Evolutionary conservation across 805 yeast genomes (phyloP).

Genomic region (Dipodascus geniculatus): DNA sequence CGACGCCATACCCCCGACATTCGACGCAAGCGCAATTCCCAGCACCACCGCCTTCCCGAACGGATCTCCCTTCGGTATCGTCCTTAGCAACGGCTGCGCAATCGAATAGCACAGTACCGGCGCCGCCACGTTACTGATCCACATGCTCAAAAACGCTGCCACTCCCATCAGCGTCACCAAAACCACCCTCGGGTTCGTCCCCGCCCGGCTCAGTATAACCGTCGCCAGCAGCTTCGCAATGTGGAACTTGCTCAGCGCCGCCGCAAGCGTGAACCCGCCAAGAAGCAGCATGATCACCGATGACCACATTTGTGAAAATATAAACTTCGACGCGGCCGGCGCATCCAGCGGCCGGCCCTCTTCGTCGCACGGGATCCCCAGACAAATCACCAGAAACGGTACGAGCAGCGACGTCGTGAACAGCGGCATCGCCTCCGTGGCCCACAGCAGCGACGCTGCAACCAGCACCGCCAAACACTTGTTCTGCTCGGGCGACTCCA

Average conservation of each 20-base stretch:
- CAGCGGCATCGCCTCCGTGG: constrained; percentile 86
- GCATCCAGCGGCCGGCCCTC: constrained; percentile 44
- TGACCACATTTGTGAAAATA: constrained; percentile 87
- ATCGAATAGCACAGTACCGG: constrained; percentile 89
- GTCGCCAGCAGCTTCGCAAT: constrained; percentile 82
- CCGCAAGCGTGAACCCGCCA: constrained; percentile 94
- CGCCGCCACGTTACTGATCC: constrained; percentile 96
- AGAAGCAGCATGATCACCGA: constrained; percentile 80
- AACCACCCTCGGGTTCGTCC: constrained; percentile 71
- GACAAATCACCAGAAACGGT: constrained; percentile 67
- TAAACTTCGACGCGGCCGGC: constrained; percentile 62
- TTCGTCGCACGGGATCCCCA: constrained; percentile 56
- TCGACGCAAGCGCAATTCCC: constrained; percentile 88
- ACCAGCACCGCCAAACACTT: constrained; percentile 78
- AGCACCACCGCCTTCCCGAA: constrained; percentile 76
- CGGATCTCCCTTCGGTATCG: constrained; percentile 64
- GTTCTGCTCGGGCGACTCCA: constrained; percentile 49
- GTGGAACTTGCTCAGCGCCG: constrained; percentile 83
- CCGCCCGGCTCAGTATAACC: constrained; percentile 67
- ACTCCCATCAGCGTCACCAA: constrained; percentile 75
- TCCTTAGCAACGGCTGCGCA: constrained; percentile 79
- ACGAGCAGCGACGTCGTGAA: constrained; percentile 79
- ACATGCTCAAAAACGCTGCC: constrained; percentile 78
- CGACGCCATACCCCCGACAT: constrained; percentile 93
- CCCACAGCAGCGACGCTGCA: constrained; percentile 84